These are phyloP conservation scores for Candida quercuum DNA, from an alignment of 805 yeast species.

Conservation along the genomic window DNA sequence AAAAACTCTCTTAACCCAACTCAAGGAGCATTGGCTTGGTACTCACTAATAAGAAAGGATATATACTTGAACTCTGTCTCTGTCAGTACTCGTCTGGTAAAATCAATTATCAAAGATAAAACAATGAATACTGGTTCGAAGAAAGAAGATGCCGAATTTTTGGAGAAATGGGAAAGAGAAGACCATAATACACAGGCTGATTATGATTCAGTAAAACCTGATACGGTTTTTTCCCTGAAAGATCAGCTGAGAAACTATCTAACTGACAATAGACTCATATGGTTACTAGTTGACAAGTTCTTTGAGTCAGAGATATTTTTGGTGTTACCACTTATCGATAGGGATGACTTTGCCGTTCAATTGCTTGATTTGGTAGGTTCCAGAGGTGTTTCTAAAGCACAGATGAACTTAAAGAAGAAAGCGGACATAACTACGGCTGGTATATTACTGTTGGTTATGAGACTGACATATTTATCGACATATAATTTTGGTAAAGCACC, in stretches of 20 bases:
- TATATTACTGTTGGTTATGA: conserved; percentile 16
- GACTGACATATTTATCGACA: conserved; percentile 17
- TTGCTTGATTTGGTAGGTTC: conserved; percentile 15
- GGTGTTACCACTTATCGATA: conserved; percentile 17
- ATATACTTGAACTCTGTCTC: conserved; percentile 16
- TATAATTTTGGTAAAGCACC: conserved; percentile 15
- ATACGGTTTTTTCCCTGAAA: conserved; percentile 1
- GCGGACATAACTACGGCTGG: conserved; percentile 17
- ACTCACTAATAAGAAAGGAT: conserved; percentile 19
- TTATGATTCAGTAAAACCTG: background rate
- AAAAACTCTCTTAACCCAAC: conserved; percentile 6
- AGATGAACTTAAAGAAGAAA: conserved; percentile 14
- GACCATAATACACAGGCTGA: conserved; percentile 1
- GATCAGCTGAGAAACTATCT: conserved; percentile 5
- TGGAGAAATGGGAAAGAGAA: conserved; percentile 4
- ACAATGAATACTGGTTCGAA: background rate
- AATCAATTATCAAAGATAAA: background rate
- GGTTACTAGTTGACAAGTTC: conserved; percentile 21
- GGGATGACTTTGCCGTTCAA: conserved; percentile 10
- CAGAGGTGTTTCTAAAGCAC: conserved; percentile 2
- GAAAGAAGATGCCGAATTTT: conserved; percentile 2
- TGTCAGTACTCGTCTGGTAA: conserved; percentile 3
- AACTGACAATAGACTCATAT: conserved; percentile 15
- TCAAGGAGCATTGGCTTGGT: conserved; percentile 23
- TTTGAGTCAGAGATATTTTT: conserved; percentile 19